Conservation (phyloP, 73 alveolate genomes). For the Paramecium bursaria region DNA sequence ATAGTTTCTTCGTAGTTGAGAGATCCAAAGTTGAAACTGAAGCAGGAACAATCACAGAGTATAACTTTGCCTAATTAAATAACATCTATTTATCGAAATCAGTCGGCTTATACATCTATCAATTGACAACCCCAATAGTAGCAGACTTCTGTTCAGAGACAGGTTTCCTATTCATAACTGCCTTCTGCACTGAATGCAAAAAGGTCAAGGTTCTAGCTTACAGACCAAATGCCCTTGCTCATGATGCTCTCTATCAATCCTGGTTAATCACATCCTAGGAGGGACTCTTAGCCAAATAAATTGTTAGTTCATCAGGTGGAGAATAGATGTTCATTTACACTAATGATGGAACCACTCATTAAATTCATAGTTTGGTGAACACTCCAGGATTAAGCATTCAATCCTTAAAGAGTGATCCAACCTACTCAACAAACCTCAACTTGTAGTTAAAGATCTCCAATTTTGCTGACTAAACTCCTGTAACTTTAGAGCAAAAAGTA, state of each 20-base stretch:
- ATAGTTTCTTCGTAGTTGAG: slow-evolving; percentile 18
- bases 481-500: not conserved
- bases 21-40: not conserved
- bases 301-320: slow-evolving; percentile 1
- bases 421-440: no score
- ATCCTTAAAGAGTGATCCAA: not conserved
- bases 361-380: not conserved
- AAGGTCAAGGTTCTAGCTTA: not conserved
- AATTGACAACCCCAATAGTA: not conserved
- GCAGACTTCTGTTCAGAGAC: slow-evolving; percentile 29
- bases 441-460: not conserved
- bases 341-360: not conserved
- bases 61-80: slow-evolving; percentile 26
- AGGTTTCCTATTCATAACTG: slow-evolving; percentile 12
- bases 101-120: slow-evolving; percentile 9
- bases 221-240: slow-evolving; percentile 23
- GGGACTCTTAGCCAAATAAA: not conserved
- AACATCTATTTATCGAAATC: slow-evolving; percentile 9
- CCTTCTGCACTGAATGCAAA: not conserved
- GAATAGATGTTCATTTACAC: slow-evolving; percentile 31
- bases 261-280: not conserved
- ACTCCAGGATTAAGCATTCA: not conserved
- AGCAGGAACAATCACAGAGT: not conserved
- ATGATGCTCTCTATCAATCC: slow-evolving; percentile 11
- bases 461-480: not conserved